A percentile compares a stretch with the other conserved stretches of the same genome.
Conservation (phyloP, 2,329 filamentous ascomycete species). For the Xylariaceae sp. region DNA sequence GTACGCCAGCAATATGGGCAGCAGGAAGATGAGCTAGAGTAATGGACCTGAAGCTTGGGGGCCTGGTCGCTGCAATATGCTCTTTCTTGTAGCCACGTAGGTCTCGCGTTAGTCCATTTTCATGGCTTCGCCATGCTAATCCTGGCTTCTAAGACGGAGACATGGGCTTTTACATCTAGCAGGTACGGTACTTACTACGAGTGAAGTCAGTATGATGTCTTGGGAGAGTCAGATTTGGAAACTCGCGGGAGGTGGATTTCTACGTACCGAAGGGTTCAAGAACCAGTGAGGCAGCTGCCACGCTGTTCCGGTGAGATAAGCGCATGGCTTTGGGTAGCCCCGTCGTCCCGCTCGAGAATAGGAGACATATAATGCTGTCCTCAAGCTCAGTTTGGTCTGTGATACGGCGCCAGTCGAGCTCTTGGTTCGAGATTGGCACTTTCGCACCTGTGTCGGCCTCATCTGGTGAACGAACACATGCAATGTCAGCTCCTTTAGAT, state of each 20-base stretch:
- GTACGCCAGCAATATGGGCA: slow-evolving; percentile 44
- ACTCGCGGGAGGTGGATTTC: slow-evolving; percentile 5
- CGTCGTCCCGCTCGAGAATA: slow-evolving; percentile 48
- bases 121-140: too few species aligned
- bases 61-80: too few species aligned
- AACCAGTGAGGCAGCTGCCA: slow-evolving; percentile 34
- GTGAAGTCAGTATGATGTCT: too few species aligned
- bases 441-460: slow-evolving; percentile 28
- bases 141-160: too few species aligned
- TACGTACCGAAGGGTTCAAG: slow-evolving; percentile 27
- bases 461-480: too few species aligned
- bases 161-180: too few species aligned
- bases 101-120: too few species aligned
- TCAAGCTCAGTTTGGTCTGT: slow-evolving; percentile 45
- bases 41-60: slow-evolving; percentile 1
- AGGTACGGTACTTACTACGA: too few species aligned
- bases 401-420: slow-evolving; percentile 50
- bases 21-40: slow-evolving; percentile 38
- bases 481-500: too few species aligned
- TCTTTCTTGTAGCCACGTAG: too few species aligned
- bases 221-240: too few species aligned
- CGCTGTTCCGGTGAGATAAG: slow-evolving; percentile 43
- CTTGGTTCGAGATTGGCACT: slow-evolving; percentile 32
- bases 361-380: slow-evolving; percentile 37
- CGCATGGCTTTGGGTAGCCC: slow-evolving; percentile 45